phyloP scores from a whole-genome alignment of 2,329 filamentous ascomycete genomes.

The Dothideomycetes sp. region DNA sequence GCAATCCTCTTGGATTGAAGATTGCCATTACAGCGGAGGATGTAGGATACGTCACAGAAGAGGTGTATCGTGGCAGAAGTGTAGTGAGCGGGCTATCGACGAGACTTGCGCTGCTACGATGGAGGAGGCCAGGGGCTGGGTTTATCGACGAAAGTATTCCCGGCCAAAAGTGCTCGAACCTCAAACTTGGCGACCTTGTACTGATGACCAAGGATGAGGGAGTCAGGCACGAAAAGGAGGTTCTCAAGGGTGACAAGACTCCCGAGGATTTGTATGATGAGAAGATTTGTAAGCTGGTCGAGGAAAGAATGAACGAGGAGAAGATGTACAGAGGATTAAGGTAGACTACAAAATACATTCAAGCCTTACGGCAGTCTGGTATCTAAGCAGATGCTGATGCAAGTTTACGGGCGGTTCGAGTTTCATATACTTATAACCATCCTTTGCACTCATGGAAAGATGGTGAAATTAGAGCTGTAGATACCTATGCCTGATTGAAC shows the following conservation, averaged over 20 bases:
- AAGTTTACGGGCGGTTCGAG: no score
- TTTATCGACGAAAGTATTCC: constrained; percentile 56
- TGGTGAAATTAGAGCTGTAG: no score
- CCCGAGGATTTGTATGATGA: constrained; percentile 64
- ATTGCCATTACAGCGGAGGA: constrained; percentile 69
- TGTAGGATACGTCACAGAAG: constrained; percentile 79
- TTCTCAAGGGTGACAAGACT: constrained; percentile 58
- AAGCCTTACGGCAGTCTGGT: no score
- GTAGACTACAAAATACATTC: no score
- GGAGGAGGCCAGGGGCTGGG: constrained; percentile 54
- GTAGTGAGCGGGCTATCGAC: constrained; percentile 72
- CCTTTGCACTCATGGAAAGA: no score
- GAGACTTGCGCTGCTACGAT: constrained; percentile 67
- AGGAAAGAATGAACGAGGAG: constrained; percentile 57
- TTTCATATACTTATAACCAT: no score
- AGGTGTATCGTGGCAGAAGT: constrained; percentile 76
- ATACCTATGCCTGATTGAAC: no score
- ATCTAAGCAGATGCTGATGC: no score
- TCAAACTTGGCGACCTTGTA: constrained; percentile 63
- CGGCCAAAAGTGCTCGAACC: constrained; percentile 65
- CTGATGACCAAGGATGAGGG: constrained; percentile 93
- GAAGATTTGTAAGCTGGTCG: constrained; percentile 56
- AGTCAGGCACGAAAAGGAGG: constrained; percentile 63
- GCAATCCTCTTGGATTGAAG: constrained; percentile 59
- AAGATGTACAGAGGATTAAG: constrained; percentile 4